These are phyloP conservation scores for Paralagenidium karlingii DNA, from an alignment of 352 stramenopile species.

Conservation along the genomic window DNA sequence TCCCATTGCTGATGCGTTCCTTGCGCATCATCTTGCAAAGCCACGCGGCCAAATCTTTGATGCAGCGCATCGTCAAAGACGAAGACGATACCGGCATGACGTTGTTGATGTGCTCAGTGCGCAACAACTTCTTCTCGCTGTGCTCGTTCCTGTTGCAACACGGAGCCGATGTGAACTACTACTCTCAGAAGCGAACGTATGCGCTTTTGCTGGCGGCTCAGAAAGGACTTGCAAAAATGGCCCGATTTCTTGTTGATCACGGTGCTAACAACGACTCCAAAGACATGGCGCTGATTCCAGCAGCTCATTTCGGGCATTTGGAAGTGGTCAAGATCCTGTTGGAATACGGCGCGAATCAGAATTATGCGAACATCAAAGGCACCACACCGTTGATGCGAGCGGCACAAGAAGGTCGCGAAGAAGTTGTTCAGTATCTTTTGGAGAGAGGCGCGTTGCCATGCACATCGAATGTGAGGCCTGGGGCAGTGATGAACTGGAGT, in stretches of 20 bases:
- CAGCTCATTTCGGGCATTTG: conserved; percentile 74
- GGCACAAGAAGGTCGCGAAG: conserved; percentile 69
- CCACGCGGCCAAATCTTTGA: too few species aligned
- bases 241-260: conserved; percentile 47
- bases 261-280: conserved; percentile 70
- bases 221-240: conserved; percentile 62
- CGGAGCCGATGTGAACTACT: conserved; percentile 68
- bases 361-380: conserved; percentile 81
- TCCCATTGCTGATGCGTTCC: too few species aligned
- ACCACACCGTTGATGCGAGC: conserved; percentile 79
- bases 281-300: conserved; percentile 77
- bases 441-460: conserved; percentile 49
- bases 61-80: conserved; percentile 29
- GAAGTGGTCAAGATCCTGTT: conserved; percentile 60
- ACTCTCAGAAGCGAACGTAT: conserved; percentile 65
- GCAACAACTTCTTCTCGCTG: conserved; percentile 36
- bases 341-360: conserved; percentile 48
- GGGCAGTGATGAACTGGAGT: neutral
- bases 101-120: conserved; percentile 70
- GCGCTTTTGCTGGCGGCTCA: conserved; percentile 69
- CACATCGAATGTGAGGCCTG: conserved; percentile 37
- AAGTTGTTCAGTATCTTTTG: conserved; percentile 70
- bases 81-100: conserved; percentile 77
- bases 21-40: too few species aligned
- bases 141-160: conserved; percentile 51